phyloP scores from a whole-genome alignment of 139 green algal genomes.

The Chlorella ohadii region DNA sequence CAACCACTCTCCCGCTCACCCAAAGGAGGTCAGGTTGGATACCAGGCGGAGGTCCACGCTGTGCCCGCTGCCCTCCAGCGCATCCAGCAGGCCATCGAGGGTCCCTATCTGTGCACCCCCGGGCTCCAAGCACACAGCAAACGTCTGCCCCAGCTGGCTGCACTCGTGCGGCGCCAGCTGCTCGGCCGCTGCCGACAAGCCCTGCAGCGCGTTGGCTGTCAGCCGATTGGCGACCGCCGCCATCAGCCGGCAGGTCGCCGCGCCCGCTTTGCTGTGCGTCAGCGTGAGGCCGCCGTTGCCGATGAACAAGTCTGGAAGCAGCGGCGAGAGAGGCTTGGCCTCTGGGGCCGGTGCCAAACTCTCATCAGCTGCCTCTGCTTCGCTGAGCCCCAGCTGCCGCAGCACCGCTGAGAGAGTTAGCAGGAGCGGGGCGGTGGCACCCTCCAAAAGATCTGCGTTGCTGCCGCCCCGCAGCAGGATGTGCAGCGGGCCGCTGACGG shows the following conservation, averaged over 20 bases:
- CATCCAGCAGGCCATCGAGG: slow-evolving; percentile 23
- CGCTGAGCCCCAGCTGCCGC: background rate
- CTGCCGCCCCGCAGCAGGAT: slow-evolving; percentile 11
- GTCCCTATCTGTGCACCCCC: background rate
- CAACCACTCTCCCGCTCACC: background rate
- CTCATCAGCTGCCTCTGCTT: background rate
- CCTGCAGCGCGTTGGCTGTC: slow-evolving; percentile 21
- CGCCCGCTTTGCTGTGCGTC: background rate
- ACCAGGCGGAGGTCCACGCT: background rate
- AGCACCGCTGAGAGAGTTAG: background rate
- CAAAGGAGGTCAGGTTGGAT: slow-evolving; percentile 35
- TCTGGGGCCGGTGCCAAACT: background rate
- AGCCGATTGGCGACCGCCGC: slow-evolving; percentile 24
- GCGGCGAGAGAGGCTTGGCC: background rate
- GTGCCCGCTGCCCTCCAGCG: slow-evolving; percentile 25
- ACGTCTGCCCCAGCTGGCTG: background rate
- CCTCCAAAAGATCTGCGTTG: background rate
- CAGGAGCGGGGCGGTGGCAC: background rate
- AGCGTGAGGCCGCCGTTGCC: slow-evolving; percentile 22
- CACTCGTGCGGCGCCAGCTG: background rate
- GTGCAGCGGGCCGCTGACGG: background rate
- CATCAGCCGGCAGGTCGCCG: slow-evolving; percentile 5
- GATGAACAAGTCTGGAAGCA: slow-evolving; percentile 27
- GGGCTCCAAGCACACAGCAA: background rate
- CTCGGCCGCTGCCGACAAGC: background rate